Evolutionary conservation across 2,329 filamentous ascomycete species (phyloP).

Genomic region (Aphanocladium album): DNA sequence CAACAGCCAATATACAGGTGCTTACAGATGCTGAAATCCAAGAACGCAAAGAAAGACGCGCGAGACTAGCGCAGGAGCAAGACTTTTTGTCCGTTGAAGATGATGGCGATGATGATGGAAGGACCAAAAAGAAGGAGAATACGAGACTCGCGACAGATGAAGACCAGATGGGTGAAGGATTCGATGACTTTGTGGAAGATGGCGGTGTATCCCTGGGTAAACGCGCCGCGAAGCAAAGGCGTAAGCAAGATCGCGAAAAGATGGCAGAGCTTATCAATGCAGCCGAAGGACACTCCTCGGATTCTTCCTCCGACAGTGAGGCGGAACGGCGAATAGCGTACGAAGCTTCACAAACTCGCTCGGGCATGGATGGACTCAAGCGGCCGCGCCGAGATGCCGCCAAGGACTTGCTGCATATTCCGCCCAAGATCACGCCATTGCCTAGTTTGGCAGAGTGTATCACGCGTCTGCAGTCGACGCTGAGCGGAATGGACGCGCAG

Average conservation of each 20-base stretch:
- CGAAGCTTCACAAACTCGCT: conserved; percentile 78
- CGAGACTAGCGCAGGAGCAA: conserved; percentile 67
- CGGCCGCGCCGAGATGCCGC: conserved; percentile 34
- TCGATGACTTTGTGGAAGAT: conserved; percentile 86
- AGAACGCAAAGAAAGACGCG: conserved; percentile 84
- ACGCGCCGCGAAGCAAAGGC: conserved; percentile 70
- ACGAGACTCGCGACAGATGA: conserved; percentile 78
- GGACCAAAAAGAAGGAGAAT: conserved; percentile 57
- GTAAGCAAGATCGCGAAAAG: conserved; percentile 61
- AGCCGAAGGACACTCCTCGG: conserved; percentile 63
- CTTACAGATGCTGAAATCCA: conserved; percentile 79
- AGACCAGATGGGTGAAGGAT: conserved; percentile 88
- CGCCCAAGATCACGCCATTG: conserved; percentile 70
- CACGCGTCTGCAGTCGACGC: conserved; percentile 54
- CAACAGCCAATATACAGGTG: conserved; percentile 45
- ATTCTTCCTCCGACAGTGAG: conserved; percentile 63
- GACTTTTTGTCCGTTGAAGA: conserved; percentile 63
- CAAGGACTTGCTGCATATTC: conserved; percentile 48
- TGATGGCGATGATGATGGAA: conserved; percentile 46
- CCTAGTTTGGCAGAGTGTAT: conserved; percentile 67
- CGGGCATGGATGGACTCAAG: conserved; percentile 72
- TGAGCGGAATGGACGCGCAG: conserved; percentile 59
- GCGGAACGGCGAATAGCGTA: conserved; percentile 74
- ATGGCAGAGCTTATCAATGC: conserved; percentile 81
- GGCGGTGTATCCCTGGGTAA: conserved; percentile 72